Conservation (phyloP, 306 rosid genomes). For the Alnus rubra region DNA sequence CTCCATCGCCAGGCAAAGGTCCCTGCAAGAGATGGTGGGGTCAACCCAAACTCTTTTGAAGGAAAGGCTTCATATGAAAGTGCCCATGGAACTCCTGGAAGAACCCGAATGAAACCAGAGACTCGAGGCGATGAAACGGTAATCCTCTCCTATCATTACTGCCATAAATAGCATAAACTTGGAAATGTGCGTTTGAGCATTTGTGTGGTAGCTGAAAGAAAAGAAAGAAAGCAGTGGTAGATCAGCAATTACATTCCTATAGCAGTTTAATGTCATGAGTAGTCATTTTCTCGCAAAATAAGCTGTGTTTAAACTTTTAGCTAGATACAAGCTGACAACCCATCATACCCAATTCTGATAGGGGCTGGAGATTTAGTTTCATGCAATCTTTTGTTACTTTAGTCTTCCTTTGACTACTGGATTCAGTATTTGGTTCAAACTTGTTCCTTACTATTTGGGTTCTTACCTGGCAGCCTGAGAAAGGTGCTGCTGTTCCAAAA, state of each 20-base stretch:
- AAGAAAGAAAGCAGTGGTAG: background rate
- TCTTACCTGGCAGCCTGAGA: slow-evolving; percentile 63
- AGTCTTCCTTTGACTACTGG: background rate
- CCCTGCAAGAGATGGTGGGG: slow-evolving; percentile 54
- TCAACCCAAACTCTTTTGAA: slow-evolving; percentile 51
- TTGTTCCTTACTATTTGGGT: slow-evolving; percentile 22
- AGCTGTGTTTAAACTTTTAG: background rate
- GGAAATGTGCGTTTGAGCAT: background rate
- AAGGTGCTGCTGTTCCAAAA: slow-evolving; percentile 90
- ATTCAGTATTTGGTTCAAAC: background rate
- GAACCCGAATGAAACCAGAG: slow-evolving; percentile 60
- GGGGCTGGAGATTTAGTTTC: background rate
- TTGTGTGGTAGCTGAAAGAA: background rate
- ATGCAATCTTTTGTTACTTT: background rate
- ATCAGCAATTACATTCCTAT: slow-evolving; percentile 1
- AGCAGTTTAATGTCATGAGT: background rate
- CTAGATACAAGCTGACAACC: background rate
- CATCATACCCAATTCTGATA: background rate
- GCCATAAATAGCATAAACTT: slow-evolving; percentile 6
- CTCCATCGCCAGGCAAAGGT: slow-evolving; percentile 73
- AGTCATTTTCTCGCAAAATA: background rate
- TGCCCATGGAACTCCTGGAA: slow-evolving; percentile 78
- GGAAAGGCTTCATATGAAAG: slow-evolving; percentile 63
- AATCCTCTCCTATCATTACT: slow-evolving; percentile 21
- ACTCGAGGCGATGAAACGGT: slow-evolving; percentile 69